Percentiles rank a stretch among this genome's conserved stretches.
These are phyloP conservation scores for Arctium minus DNA, from an alignment of 129 eudicot species.

Conservation along the genomic window DNA sequence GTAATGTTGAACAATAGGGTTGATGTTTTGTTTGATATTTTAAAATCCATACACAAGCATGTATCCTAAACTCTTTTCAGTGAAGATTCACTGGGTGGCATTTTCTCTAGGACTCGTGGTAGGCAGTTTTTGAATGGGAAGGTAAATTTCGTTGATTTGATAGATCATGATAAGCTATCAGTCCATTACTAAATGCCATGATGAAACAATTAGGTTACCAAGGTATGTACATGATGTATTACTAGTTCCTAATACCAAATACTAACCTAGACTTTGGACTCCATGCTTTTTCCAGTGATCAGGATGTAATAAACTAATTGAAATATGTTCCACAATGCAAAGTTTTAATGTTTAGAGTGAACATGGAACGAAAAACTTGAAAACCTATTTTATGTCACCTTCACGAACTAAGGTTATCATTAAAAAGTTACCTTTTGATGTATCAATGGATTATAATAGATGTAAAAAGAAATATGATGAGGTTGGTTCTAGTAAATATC, in stretches of 20 bases:
- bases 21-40: too few relatives aligned
- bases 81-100: neutral
- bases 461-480: neutral
- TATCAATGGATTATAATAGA: neutral
- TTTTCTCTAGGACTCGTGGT: neutral
- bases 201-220: neutral
- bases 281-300: neutral
- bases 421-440: neutral
- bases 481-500: neutral
- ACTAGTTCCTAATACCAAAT: neutral
- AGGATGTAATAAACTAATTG: neutral
- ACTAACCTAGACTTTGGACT: neutral
- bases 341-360: neutral
- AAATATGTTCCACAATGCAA: neutral
- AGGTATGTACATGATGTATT: neutral
- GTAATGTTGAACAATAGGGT: too few relatives aligned
- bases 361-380: neutral
- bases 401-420: neutral
- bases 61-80: neutral
- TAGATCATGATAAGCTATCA: neutral
- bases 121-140: neutral
- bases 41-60: too few relatives aligned
- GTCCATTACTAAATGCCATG: neutral
- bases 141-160: neutral
- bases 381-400: neutral